Base-by-base conservation (phyloP, 208 protist species). In the Leishmania lainsoni region DNA sequence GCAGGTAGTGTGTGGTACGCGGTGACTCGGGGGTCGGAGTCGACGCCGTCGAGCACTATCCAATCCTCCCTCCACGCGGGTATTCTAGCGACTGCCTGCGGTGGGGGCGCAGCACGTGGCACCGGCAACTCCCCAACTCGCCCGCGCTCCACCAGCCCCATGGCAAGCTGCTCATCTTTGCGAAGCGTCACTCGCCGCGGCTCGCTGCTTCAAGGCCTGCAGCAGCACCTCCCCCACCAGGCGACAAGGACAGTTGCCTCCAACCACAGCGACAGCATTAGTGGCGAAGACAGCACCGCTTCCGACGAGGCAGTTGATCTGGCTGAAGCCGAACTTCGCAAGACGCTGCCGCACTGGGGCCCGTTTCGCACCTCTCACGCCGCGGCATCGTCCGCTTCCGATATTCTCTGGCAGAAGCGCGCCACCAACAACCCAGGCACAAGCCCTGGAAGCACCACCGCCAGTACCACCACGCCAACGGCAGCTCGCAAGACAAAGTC, bases 301-400 rank as follows among this genome's bases (percentile, higher is more conserved):
- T 86, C 82, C 10, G 82, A 86, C 63, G 78, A 86, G 32, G 78
- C 51, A 14, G 82, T 86, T 17, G 78, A 86, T 42, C 26, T 51
- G 32, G 82, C 82, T n/a, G 82, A 86, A 61, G 29, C 26, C 14
- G 74, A 65, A 54, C 73, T 86, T 65, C 49, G 73, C 54, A 76
- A 61, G 26, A 17, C 54, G 74, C 78, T 86, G 5, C 82, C 51
- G 45, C 77, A 42, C n/a, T 86, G 82, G 82, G 82, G 82, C 22
- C 82, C 82, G 42, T 86, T 86, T 49, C 77, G 78, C 29, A 73
- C 72, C 49, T 22, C 61, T 9, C n/a, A 48, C 14, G 3, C 68
- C 32, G 63, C 39, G 2, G 14, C 42, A 17, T 8, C 76, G 42
- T 29, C 69, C 48, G 3, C 12, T n/a, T 48, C 54, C 14, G 0